These are phyloP conservation scores for Pisolithus sp. DNA, from an alignment of 768 basidiomycete species.

Conservation along the genomic window DNA sequence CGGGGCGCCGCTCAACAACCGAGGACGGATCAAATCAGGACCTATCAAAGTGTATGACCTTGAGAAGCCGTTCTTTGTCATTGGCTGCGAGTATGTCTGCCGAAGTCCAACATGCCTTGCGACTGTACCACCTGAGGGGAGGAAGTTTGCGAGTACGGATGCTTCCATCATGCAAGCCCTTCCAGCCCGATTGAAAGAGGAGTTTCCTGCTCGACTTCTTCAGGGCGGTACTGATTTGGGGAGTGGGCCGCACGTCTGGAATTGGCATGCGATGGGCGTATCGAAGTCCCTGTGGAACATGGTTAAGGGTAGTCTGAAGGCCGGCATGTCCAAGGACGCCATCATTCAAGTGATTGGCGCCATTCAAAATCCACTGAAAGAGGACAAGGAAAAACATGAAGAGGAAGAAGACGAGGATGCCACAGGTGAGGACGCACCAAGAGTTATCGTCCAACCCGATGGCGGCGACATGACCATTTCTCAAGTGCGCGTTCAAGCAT, in stretches of 20 bases:
- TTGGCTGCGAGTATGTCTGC: slow-evolving; percentile 78
- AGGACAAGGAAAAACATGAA: slow-evolving; percentile 30
- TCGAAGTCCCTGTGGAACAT: slow-evolving; percentile 69
- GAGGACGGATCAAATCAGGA: slow-evolving; percentile 66
- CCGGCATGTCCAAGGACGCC: slow-evolving; percentile 55
- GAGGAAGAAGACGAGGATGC: slow-evolving; percentile 30
- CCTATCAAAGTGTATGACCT: slow-evolving; percentile 79
- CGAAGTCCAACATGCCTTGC: slow-evolving; percentile 43
- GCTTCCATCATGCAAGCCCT: slow-evolving; percentile 64
- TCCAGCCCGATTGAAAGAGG: slow-evolving; percentile 60
- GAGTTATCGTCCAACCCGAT: slow-evolving; percentile 20
- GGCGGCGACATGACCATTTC: slow-evolving; percentile 15
- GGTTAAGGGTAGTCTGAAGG: slow-evolving; percentile 51
- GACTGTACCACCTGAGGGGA: slow-evolving; percentile 42
- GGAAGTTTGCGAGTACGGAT: slow-evolving; percentile 68
- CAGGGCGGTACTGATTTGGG: slow-evolving; percentile 55
- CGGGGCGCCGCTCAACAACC: slow-evolving; percentile 51
- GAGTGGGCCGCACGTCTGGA: slow-evolving; percentile 58
- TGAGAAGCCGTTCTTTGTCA: slow-evolving; percentile 74
- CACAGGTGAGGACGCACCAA: slow-evolving; percentile 25
- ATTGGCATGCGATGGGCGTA: slow-evolving; percentile 72
- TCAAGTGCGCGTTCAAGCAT: slow-evolving; percentile 18
- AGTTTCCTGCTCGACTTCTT: slow-evolving; percentile 63
- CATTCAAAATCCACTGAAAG: slow-evolving; percentile 40
- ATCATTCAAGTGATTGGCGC: slow-evolving; percentile 53